phyloP scores from a whole-genome alignment of 2,329 filamentous ascomycete genomes.

The Alternaria gaisen region DNA sequence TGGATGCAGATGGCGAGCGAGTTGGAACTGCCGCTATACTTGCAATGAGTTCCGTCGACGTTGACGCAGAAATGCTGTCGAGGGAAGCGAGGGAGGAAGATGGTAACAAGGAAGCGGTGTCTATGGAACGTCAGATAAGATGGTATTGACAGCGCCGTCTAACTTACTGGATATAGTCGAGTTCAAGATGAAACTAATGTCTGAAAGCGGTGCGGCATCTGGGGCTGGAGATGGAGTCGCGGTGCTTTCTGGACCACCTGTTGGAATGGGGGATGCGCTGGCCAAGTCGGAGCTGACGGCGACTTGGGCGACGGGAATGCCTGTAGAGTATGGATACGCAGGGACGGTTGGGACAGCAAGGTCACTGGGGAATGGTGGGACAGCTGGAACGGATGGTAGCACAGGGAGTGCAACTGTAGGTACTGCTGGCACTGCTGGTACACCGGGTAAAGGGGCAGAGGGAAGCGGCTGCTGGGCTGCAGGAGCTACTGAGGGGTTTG shows the following conservation, averaged over 20 bases:
- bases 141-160: not conserved
- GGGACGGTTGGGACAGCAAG: constrained; percentile 41
- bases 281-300: constrained; percentile 11
- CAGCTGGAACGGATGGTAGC: constrained; percentile 39
- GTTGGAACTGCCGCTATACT: constrained; percentile 12
- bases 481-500: constrained; percentile 4
- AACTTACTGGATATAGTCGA: constrained; percentile 26
- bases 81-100: constrained; percentile 7
- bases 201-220: constrained; percentile 8
- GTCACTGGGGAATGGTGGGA: constrained; percentile 48
- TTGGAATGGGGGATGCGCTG: constrained; percentile 19
- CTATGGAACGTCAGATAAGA: constrained; percentile 10
- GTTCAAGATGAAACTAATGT: constrained; percentile 19
- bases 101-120: not conserved
- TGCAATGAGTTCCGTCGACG: constrained; percentile 2
- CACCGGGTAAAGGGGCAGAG: constrained; percentile 10
- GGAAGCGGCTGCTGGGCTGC: constrained; percentile 13
- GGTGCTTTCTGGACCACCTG: constrained; percentile 12
- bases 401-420: constrained; percentile 20
- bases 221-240: constrained; percentile 8
- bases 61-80: constrained; percentile 13
- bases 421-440: constrained; percentile 11
- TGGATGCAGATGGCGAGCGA: constrained; percentile 19
- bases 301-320: constrained; percentile 19
- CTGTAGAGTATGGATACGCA: constrained; percentile 45